These are phyloP conservation scores for Moniliophthora roreri DNA, from an alignment of 1,284 basidiomycete genomes.

Conservation along the genomic window DNA sequence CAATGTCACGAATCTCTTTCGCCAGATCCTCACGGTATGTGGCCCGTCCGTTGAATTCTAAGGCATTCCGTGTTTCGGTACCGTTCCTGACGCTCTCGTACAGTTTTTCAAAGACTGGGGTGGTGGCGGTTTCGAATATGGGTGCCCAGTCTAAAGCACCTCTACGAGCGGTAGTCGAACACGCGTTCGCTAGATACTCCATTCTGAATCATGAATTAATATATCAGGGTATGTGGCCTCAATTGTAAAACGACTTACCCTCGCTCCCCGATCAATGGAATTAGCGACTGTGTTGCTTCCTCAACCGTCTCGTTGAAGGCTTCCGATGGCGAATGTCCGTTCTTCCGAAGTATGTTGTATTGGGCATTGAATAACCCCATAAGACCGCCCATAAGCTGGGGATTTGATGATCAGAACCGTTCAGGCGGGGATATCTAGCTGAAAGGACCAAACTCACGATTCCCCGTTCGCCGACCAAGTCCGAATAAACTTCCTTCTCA, in stretches of 20 bases:
- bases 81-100: conserved; percentile 96
- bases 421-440: background rate
- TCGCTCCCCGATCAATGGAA: conserved; percentile 94
- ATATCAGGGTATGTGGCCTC: background rate
- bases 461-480: conserved; percentile 99
- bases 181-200: conserved; percentile 99
- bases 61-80: conserved; percentile 94
- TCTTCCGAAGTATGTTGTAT: conserved; percentile 98
- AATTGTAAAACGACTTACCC: conserved; percentile 50
- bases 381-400: conserved; percentile 89
- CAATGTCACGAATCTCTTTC: conserved; percentile 93
- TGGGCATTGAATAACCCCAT: conserved; percentile 99
- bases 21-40: conserved; percentile 96
- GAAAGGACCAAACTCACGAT: conserved; percentile 63
- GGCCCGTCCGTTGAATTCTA: conserved; percentile 92
- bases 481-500: conserved; percentile 99
- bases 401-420: no score
- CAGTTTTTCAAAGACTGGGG: conserved; percentile 91
- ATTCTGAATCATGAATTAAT: conserved; percentile 59
- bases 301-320: conserved; percentile 99
- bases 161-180: conserved; percentile 98
- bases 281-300: conserved; percentile 98
- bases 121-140: conserved; percentile 91
- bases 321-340: conserved; percentile 97
- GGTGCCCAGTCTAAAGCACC: conserved; percentile 99